phyloP scores from a whole-genome alignment of 1,139 yeast genomes.

The Candida mesenterica region DNA sequence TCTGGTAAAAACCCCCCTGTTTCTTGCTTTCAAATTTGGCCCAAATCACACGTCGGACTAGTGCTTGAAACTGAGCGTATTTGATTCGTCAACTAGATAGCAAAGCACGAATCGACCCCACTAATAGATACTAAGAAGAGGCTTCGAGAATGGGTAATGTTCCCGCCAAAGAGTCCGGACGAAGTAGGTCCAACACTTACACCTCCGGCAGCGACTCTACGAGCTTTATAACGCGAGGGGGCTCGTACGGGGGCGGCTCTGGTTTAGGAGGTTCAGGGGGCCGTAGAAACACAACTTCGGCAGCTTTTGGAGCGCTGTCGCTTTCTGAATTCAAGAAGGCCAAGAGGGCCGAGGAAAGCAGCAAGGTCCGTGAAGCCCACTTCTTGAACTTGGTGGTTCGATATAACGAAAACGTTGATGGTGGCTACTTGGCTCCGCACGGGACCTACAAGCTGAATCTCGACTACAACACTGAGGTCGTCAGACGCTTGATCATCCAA shows the following conservation, averaged over 20 bases:
- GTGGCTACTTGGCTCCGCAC: slow-evolving; percentile 81
- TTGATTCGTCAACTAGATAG: no score
- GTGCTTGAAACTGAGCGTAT: no score
- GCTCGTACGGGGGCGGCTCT: slow-evolving; percentile 1
- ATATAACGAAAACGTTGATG: slow-evolving; percentile 65
- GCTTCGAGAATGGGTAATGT: slow-evolving; percentile 63
- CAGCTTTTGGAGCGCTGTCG: slow-evolving; percentile 13
- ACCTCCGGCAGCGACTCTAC: slow-evolving; percentile 11
- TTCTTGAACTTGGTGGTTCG: slow-evolving; percentile 56
- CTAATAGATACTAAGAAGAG: no score
- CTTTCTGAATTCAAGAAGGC: slow-evolving; percentile 24
- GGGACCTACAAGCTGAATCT: slow-evolving; percentile 78
- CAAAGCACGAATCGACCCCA: no score
- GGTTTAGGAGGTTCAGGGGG: slow-evolving; percentile 5
- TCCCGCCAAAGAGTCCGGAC: slow-evolving; percentile 46
- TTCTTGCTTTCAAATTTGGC: no score
- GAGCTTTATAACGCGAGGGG: slow-evolving; percentile 11
- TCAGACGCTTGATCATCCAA: slow-evolving; percentile 55
- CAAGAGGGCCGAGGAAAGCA: slow-evolving; percentile 50
- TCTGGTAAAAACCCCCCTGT: no score
- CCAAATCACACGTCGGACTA: no score
- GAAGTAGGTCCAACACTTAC: slow-evolving; percentile 19
- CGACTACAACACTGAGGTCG: slow-evolving; percentile 72
- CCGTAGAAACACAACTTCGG: slow-evolving; percentile 22
- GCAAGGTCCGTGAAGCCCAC: slow-evolving; percentile 50